phyloP scores from a whole-genome alignment of 495 filamentous ascomycete species.

The Podospora fimiseda region DNA sequence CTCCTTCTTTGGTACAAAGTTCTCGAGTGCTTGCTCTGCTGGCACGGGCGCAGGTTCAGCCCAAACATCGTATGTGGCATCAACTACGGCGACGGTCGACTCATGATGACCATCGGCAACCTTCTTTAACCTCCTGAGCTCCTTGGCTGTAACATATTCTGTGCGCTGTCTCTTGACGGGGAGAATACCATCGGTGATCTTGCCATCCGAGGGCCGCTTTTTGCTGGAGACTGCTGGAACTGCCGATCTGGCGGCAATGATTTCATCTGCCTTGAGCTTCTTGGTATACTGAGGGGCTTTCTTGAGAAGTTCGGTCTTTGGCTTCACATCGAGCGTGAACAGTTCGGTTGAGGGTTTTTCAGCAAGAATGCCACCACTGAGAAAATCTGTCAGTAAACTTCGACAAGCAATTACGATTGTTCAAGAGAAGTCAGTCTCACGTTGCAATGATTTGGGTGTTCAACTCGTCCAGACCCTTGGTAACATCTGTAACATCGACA shows the following conservation, averaged over 20 bases:
- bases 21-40: slow-evolving; percentile 41
- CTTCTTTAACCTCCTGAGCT: slow-evolving; percentile 66
- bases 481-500: slow-evolving; percentile 81
- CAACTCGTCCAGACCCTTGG: slow-evolving; percentile 72
- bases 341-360: slow-evolving; percentile 72
- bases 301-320: slow-evolving; percentile 29
- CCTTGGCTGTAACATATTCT: slow-evolving; percentile 72
- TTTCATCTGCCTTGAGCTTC: slow-evolving; percentile 86
- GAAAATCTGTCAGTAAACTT: slow-evolving; percentile 17
- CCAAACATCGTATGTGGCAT: slow-evolving; percentile 74
- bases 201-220: slow-evolving; percentile 57
- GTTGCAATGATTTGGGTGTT: slow-evolving; percentile 85
- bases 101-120: slow-evolving; percentile 68
- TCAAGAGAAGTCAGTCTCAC: slow-evolving; percentile 40
- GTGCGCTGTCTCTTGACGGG: slow-evolving; percentile 64
- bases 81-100: slow-evolving; percentile 46
- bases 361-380: slow-evolving; percentile 65
- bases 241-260: slow-evolving; percentile 75
- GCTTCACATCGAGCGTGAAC: slow-evolving; percentile 64
- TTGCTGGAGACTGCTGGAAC: slow-evolving; percentile 67
- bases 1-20: slow-evolving; percentile 57
- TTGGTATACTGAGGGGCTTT: slow-evolving; percentile 52
- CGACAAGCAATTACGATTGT: not conserved
- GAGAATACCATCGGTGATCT: slow-evolving; percentile 58
- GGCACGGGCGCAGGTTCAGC: slow-evolving; percentile 35